Conservation (phyloP, 495 filamentous ascomycete species). For the Astrothelium macrocarpum region DNA sequence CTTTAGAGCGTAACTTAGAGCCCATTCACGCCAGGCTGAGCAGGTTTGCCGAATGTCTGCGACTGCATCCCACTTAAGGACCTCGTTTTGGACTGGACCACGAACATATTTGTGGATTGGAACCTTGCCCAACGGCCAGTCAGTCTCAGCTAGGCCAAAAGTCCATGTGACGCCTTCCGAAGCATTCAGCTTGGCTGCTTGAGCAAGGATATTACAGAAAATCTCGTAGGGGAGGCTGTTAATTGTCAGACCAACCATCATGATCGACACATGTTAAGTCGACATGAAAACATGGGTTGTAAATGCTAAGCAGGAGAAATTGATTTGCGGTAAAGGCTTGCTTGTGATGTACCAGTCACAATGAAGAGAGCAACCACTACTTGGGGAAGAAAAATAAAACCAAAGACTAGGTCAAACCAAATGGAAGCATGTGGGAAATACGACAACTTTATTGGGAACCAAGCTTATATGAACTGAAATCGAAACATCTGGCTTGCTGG, state of each 20-base stretch:
- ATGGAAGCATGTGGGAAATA: background rate
- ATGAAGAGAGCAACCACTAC: too few species aligned
- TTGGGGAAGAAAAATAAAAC: background rate
- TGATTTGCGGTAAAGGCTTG: too few species aligned
- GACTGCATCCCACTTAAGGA: slow-evolving; percentile 41
- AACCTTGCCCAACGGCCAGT: slow-evolving; percentile 34
- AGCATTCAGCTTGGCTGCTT: slow-evolving; percentile 38
- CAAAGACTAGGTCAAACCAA: background rate
- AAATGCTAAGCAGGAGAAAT: too few species aligned
- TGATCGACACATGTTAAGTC: background rate
- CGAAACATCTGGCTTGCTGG: background rate
- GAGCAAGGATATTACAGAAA: slow-evolving; percentile 40
- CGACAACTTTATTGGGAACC: background rate
- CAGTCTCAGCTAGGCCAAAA: slow-evolving; percentile 42
- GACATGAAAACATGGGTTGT: background rate
- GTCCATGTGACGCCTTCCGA: slow-evolving; percentile 36
- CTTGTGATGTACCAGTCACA: too few species aligned
- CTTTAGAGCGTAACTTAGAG: slow-evolving; percentile 38
- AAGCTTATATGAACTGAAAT: background rate
- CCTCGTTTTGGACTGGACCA: slow-evolving; percentile 39
- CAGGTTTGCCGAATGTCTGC: slow-evolving; percentile 39
- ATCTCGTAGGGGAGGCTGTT: slow-evolving; percentile 44
- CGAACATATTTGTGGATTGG: slow-evolving; percentile 39
- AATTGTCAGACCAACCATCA: slow-evolving; percentile 17
- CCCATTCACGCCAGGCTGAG: slow-evolving; percentile 45